phyloP scores from a whole-genome alignment of 2,329 filamentous ascomycete species.

The Ilyonectria robusta region DNA sequence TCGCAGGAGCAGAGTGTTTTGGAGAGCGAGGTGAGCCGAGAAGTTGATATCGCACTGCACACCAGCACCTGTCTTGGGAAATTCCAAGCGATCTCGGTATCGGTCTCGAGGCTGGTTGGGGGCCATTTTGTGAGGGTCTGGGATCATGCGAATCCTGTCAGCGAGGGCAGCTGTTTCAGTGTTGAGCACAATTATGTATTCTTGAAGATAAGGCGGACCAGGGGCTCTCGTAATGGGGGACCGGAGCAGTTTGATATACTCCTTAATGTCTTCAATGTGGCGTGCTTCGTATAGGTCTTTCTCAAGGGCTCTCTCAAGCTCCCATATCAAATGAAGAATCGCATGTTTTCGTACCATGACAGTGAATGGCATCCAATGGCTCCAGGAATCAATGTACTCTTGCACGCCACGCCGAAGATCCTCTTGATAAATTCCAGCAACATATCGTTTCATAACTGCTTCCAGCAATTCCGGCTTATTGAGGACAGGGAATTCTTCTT shows the following conservation, averaged over 20 bases:
- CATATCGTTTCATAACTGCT: constrained; percentile 60
- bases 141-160: constrained; percentile 60
- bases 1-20: constrained; percentile 86
- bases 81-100: constrained; percentile 77
- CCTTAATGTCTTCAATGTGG: constrained; percentile 55
- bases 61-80: constrained; percentile 82
- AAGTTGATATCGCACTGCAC: constrained; percentile 96
- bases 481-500: neutral
- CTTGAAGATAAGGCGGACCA: constrained; percentile 20
- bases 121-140: constrained; percentile 64
- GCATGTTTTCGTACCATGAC: constrained; percentile 66
- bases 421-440: constrained; percentile 65
- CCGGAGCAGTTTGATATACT: constrained; percentile 67
- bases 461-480: constrained; percentile 21
- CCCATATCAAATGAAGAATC: constrained; percentile 67
- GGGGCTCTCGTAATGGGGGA: constrained; percentile 48
- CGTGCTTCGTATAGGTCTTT: constrained; percentile 61
- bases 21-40: constrained; percentile 83
- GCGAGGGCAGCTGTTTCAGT: constrained; percentile 53
- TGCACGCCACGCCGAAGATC: constrained; percentile 61
- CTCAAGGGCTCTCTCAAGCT: constrained; percentile 68
- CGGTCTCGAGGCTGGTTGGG: constrained; percentile 68
- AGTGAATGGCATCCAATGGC: constrained; percentile 39
- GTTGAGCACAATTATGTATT: constrained; percentile 56
- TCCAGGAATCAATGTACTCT: constrained; percentile 29